Evolutionary conservation across 1,284 basidiomycete species (phyloP).

Genomic region (Apiotrichum montevideense): DNA sequence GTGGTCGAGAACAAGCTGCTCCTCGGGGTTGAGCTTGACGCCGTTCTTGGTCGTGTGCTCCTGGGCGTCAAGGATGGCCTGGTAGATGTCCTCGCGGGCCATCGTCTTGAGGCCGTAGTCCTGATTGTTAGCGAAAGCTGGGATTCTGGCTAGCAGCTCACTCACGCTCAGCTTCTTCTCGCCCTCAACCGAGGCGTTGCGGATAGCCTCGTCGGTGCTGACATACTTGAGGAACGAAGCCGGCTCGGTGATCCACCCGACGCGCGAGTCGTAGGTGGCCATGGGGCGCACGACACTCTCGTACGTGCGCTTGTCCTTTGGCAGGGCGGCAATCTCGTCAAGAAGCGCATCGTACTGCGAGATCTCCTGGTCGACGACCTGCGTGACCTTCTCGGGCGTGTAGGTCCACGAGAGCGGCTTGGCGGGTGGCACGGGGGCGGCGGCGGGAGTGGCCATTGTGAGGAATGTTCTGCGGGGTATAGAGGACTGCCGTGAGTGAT

Average conservation of each 20-base stretch:
- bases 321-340: slow-evolving; percentile 11
- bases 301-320: slow-evolving; percentile 17
- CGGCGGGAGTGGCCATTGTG: not conserved
- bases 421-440: slow-evolving; percentile 15
- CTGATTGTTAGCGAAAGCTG: slow-evolving; percentile 1
- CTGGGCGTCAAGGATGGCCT: slow-evolving; percentile 15
- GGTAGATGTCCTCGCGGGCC: slow-evolving; percentile 16
- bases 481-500: not conserved
- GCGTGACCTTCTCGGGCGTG: slow-evolving; percentile 8
- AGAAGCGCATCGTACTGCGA: slow-evolving; percentile 2
- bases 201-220: slow-evolving; percentile 13
- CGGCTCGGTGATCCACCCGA: slow-evolving; percentile 5
- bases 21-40: slow-evolving; percentile 16
- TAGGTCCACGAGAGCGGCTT: slow-evolving; percentile 13
- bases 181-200: slow-evolving; percentile 12
- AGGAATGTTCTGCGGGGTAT: not conserved
- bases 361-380: slow-evolving; percentile 9
- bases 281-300: slow-evolving; percentile 13
- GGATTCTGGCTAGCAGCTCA: not conserved
- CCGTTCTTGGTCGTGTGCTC: slow-evolving; percentile 5
- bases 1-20: slow-evolving; percentile 16
- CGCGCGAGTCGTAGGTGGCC: slow-evolving; percentile 4
- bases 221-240: slow-evolving; percentile 16
- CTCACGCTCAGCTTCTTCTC: slow-evolving; percentile 14
- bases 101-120: slow-evolving; percentile 13